Evolutionary conservation across 2,329 filamentous ascomycete species (phyloP).

Genomic region (Trichoderma sp.): DNA sequence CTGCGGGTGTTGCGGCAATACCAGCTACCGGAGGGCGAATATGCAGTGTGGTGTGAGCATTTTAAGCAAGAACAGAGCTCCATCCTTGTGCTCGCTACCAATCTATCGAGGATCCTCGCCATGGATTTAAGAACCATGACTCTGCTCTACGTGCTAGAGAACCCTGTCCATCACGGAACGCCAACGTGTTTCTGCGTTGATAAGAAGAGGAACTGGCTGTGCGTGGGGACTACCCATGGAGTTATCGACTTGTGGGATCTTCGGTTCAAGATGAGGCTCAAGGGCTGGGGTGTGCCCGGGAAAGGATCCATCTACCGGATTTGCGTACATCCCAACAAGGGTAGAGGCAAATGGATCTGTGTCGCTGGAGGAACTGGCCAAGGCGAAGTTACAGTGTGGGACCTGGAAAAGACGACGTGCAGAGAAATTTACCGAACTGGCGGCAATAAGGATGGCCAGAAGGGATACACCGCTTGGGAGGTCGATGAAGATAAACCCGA

Average conservation of each 20-base stretch:
- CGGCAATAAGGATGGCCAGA: constrained; percentile 57
- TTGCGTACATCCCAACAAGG: constrained; percentile 72
- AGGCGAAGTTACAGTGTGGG: constrained; percentile 93
- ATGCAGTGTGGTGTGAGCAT: constrained; percentile 88
- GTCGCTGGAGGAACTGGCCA: constrained; percentile 83
- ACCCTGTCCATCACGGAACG: constrained; percentile 86
- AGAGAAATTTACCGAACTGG: constrained; percentile 81
- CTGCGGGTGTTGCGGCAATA: constrained; percentile 75
- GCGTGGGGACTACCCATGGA: constrained; percentile 88
- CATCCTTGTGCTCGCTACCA: constrained; percentile 83
- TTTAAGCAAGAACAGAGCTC: constrained; percentile 80
- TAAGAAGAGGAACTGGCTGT: constrained; percentile 81
- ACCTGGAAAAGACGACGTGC: constrained; percentile 84
- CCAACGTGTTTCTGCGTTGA: constrained; percentile 91
- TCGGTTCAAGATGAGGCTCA: constrained; percentile 84
- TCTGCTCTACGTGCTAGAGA: constrained; percentile 74
- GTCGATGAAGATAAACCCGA: constrained; percentile 88
- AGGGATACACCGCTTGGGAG: constrained; percentile 77
- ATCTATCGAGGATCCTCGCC: constrained; percentile 75
- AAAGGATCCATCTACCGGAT: constrained; percentile 78
- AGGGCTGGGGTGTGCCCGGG: constrained; percentile 82
- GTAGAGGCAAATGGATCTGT: constrained; percentile 79
- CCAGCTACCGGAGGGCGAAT: constrained; percentile 69
- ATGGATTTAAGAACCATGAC: constrained; percentile 87
- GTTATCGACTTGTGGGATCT: constrained; percentile 94